A percentile compares a stretch with the other conserved stretches of the same genome.
These are phyloP conservation scores for Talaromyces sp. DNA, from an alignment of 2,329 filamentous ascomycete genomes.

Conservation along the genomic window DNA sequence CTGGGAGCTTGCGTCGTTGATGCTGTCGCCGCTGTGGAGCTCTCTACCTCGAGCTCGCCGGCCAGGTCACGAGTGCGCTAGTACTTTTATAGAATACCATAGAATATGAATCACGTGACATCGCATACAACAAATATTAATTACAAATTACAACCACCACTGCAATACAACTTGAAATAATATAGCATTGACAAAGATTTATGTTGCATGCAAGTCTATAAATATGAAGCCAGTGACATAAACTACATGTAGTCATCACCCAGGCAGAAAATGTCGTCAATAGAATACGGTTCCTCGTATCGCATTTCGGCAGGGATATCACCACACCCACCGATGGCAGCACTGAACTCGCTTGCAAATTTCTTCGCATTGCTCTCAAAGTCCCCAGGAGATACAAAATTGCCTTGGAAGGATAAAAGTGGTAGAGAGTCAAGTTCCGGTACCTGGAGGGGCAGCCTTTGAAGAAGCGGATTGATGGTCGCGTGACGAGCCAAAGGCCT, in stretches of 20 bases:
- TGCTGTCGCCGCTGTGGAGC: slow-evolving; percentile 1
- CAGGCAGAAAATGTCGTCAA: slow-evolving; percentile 63
- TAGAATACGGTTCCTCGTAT: slow-evolving; percentile 26
- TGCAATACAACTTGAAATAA: too few relatives aligned
- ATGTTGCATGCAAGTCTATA: background rate
- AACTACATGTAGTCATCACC: slow-evolving; percentile 19
- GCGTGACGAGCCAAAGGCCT: slow-evolving; percentile 31
- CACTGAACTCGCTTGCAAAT: slow-evolving; percentile 57
- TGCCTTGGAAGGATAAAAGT: slow-evolving; percentile 61
- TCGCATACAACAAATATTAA: background rate
- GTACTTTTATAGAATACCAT: background rate
- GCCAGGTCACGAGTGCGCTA: background rate
- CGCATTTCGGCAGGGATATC: slow-evolving; percentile 27
- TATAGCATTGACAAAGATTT: background rate
- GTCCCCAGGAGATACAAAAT: slow-evolving; percentile 29
- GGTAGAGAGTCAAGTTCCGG: slow-evolving; percentile 50
- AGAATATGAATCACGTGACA: background rate
- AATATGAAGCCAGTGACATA: background rate
- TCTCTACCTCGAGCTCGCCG: background rate
- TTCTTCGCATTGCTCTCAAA: slow-evolving; percentile 40
- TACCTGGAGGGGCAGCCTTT: slow-evolving; percentile 44
- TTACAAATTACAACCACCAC: background rate
- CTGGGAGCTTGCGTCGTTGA: background rate
- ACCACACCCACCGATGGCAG: slow-evolving; percentile 62
- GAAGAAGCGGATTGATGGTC: slow-evolving; percentile 43